These are phyloP conservation scores for Coemansia sp. DNA, from an alignment of 192 early-diverging fungal genomes.

Conservation along the genomic window DNA sequence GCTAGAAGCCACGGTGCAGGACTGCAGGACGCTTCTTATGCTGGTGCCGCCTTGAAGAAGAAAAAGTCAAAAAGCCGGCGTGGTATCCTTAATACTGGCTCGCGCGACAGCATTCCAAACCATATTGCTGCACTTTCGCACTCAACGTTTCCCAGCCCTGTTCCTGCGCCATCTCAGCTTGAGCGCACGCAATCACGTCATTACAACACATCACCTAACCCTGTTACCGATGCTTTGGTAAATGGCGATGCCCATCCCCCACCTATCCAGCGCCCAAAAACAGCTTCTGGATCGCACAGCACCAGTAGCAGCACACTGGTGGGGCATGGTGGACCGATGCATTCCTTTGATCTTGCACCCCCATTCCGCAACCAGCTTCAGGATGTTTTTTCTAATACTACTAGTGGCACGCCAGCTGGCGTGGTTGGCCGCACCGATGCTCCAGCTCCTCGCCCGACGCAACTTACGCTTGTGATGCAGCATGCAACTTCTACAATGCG, in stretches of 20 bases:
- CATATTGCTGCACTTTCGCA: slow-evolving; percentile 53
- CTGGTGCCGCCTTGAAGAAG: slow-evolving; percentile 3
- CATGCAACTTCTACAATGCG: slow-evolving; percentile 32
- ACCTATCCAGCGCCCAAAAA: slow-evolving; percentile 43
- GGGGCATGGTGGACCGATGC: slow-evolving; percentile 6
- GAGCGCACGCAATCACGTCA: slow-evolving; percentile 34
- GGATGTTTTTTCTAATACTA: not conserved
- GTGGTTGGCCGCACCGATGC: slow-evolving; percentile 12
- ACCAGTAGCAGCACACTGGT: slow-evolving; percentile 22
- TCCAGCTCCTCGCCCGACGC: slow-evolving; percentile 16
- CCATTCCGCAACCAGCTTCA: slow-evolving; percentile 11
- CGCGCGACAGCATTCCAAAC: slow-evolving; percentile 49
- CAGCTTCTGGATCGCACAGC: slow-evolving; percentile 29
- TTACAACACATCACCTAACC: slow-evolving; percentile 10
- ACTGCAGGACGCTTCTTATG: not conserved
- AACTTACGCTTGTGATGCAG: slow-evolving; percentile 55
- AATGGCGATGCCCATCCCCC: slow-evolving; percentile 13
- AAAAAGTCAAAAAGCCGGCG: slow-evolving; percentile 31
- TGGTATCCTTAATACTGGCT: slow-evolving; percentile 33
- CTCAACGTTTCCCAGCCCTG: slow-evolving; percentile 52
- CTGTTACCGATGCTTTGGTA: not conserved
- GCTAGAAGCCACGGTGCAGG: slow-evolving; percentile 12
- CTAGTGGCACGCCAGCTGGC: slow-evolving; percentile 2
- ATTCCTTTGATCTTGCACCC: not conserved
- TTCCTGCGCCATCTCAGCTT: slow-evolving; percentile 27